Evolutionary conservation across 495 filamentous ascomycete species (phyloP).

Genomic region (Daldinia decipiens): DNA sequence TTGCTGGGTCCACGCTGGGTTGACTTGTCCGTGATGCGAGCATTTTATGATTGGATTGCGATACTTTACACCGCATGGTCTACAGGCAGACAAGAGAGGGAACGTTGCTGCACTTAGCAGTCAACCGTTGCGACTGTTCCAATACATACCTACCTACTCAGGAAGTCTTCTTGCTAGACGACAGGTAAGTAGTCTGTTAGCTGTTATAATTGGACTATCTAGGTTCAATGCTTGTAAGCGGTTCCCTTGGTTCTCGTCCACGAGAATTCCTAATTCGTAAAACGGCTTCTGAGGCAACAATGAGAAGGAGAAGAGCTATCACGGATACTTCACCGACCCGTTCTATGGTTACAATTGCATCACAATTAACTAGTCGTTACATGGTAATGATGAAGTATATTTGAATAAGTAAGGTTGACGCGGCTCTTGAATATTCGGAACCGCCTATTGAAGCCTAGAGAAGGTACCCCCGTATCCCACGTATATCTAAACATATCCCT

Average conservation of each 20-base stretch:
- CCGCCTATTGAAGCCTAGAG: no score
- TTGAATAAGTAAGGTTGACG: background rate
- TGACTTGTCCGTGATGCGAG: background rate
- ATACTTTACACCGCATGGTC: conserved; percentile 1
- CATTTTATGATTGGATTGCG: background rate
- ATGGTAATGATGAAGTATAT: background rate
- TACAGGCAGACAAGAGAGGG: conserved; percentile 8
- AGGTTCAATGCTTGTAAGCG: background rate
- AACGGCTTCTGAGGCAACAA: background rate
- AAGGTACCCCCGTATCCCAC: no score
- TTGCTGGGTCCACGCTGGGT: background rate
- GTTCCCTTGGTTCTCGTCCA: background rate
- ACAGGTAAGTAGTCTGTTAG: background rate
- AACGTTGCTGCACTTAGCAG: background rate
- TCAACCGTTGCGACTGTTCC: conserved; percentile 2
- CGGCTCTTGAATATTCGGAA: background rate
- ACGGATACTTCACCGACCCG: background rate
- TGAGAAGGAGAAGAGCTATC: background rate
- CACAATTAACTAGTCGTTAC: background rate
- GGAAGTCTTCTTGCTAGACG: background rate
- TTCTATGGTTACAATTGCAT: background rate
- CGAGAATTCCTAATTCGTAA: background rate
- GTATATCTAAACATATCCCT: no score
- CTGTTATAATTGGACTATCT: background rate
- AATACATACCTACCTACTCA: conserved; percentile 5